Base-by-base conservation (phyloP, 176 grass and related monocot species). In the Metroxylon sagu region DNA sequence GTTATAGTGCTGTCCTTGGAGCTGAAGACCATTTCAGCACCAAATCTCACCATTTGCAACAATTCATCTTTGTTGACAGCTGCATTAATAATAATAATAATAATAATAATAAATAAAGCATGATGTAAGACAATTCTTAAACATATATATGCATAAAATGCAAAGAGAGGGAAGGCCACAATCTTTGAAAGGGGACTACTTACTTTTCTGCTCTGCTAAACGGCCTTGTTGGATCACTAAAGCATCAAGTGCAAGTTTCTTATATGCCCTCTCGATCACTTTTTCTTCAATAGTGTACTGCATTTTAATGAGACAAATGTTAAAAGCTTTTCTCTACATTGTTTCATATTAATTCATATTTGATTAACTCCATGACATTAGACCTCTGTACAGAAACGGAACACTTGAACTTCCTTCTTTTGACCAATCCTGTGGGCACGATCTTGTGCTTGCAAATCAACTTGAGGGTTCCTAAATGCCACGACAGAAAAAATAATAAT, bases 1-100 rank as follows among this genome's bases (percentile, higher is more conserved):
- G 93, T 98, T 54, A 98, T 92, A 19, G 93, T 98, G 76, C 93
- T 98, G 48, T 98, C 88, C 71, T 90, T 90, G 16, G 88, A 98
- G 75, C 88, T 92, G 80, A 98, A 98, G 56, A 98, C 93, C 93
- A 92, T 98, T 75, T 98, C 93, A 31, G 93, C 93, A 79, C 93
- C 93, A 83, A 79, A 98, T 51, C 93, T 85, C 60, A 98, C 93
- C 93, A 98, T 98, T 76, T 98, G 93, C 71, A 98, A 56, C 54
- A 98, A 65, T 49, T 98, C 93, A 71, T 98, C 93, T 71, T 98
- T 98, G 68, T 98, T 98, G 54, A 98, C 88, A 88, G 84, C 93
- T 98, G 65, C 77, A 89, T n/a, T 48, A 48, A 43, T 2, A 10
- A 43, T 3, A 43, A 43, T 43, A 23, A 23, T 48, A 48, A 43